phyloP scores from a whole-genome alignment of 1,284 basidiomycete genomes.

The Pisolithus thermaeus region DNA sequence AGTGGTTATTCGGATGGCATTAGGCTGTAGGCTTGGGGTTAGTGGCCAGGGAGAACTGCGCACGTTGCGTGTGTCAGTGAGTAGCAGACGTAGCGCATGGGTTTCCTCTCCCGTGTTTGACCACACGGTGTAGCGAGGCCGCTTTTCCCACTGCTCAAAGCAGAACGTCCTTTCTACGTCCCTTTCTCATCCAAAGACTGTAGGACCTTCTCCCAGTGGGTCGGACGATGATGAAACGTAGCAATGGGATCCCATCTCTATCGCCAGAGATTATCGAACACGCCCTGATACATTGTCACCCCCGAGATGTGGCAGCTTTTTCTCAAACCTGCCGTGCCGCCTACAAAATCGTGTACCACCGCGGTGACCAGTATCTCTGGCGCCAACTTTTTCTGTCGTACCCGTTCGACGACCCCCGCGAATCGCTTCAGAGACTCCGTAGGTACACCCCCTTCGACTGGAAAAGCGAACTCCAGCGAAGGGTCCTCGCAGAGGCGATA shows the following conservation, averaged over 20 bases:
- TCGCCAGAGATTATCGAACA: conserved; percentile 55
- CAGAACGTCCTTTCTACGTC: too few relatives aligned
- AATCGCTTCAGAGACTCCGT: conserved; percentile 14
- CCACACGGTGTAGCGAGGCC: too few relatives aligned
- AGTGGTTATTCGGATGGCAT: background rate
- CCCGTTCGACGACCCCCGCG: conserved; percentile 57
- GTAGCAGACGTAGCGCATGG: too few relatives aligned
- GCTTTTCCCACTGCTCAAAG: too few relatives aligned
- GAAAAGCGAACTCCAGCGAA: conserved; percentile 34
- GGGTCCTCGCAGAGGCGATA: conserved; percentile 36
- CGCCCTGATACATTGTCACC: conserved; percentile 47
- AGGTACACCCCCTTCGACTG: conserved; percentile 28
- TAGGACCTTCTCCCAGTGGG: too few relatives aligned
- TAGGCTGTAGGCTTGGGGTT: too few relatives aligned
- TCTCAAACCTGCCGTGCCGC: conserved; percentile 46
- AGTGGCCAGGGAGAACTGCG: too few relatives aligned
- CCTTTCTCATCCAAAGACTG: too few relatives aligned
- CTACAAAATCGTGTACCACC: conserved; percentile 41
- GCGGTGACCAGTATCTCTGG: conserved; percentile 56
- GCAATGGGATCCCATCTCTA: conserved; percentile 25
- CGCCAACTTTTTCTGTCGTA: conserved; percentile 50
- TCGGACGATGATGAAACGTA: conserved; percentile 5
- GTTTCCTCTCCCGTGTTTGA: too few relatives aligned
- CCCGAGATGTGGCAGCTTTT: conserved; percentile 50
- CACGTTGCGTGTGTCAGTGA: too few relatives aligned